Evolutionary conservation across 2,329 filamentous ascomycete species (phyloP).

Genomic region (Blastomyces gilchristii): DNA sequence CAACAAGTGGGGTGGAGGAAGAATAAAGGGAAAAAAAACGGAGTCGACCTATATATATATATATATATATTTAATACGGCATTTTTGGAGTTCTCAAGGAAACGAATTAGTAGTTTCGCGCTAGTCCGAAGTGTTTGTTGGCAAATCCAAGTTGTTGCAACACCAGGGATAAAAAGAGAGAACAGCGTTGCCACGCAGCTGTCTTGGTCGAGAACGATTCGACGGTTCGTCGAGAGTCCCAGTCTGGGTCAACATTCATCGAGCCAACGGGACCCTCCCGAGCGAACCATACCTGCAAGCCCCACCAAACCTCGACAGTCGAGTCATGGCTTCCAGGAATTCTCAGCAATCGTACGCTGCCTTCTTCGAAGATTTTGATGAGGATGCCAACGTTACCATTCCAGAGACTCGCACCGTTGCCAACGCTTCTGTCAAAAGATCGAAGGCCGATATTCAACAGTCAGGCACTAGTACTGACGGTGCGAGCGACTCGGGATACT

Average conservation of each 20-base stretch:
- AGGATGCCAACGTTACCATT: conserved; percentile 33
- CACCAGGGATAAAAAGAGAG: neutral
- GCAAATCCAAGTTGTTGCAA: conserved; percentile 2
- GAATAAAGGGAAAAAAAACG: neutral
- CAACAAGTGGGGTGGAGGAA: neutral
- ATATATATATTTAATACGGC: no score
- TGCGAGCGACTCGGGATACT: conserved; percentile 53
- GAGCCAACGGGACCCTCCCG: conserved; percentile 14
- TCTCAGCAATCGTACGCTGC: conserved; percentile 27
- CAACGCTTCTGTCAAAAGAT: conserved; percentile 42
- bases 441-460: conserved; percentile 34
- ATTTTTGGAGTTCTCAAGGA: neutral
- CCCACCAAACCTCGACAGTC: conserved; percentile 12
- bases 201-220: conserved; percentile 7
- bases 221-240: conserved; percentile 2
- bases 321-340: conserved; percentile 30
- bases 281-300: conserved; percentile 11
- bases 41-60: neutral
- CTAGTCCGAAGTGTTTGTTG: conserved; percentile 3
- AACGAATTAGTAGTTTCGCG: conserved; percentile 1
- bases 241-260: conserved; percentile 11
- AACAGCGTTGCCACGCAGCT: conserved; percentile 2
- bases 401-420: conserved; percentile 41
- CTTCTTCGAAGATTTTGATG: conserved; percentile 41
- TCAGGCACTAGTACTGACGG: conserved; percentile 32